Evolutionary conservation across 345 rosid genomes (phyloP), one percentile per base, ranked within the genome.

Genomic region (Erodium maritimum): DNA sequence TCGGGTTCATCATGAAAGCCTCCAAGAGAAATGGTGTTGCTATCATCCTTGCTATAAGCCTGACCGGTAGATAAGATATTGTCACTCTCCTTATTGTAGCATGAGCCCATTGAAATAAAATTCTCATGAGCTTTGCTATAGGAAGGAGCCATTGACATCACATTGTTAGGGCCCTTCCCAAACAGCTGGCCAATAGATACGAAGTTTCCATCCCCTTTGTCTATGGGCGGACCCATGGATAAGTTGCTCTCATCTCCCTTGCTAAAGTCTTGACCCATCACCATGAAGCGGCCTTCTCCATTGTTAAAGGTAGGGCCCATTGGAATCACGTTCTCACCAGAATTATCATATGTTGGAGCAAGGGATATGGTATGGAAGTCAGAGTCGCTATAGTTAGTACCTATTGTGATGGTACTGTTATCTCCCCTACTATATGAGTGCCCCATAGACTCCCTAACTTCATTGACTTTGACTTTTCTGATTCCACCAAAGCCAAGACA

Each of bases 401-500:
- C 58, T 48, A 61, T 56, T 58, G 71, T 37, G 56, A 59, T 55
- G 29, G 53, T 19, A 53, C 52, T 53, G 19, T 57, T 65, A 68
- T 69, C 61, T 52, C 58, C 78, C 50, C 65, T 69, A 55, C 70
- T 25, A 55, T 67, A 75, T 12, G 71, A 58, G 50, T 63, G 60
- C 19, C 62, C 81, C 67, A 63, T 37, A 12, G 74, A 42, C 61
- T 60, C 79, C 54, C 62, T 61, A 20, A 73, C 77, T 53, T 73
- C 72, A 64, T 71, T 77, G 69, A 75, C 73, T 55, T 55, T 65
- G 56, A 71, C 67, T 65, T 71, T 77, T 54, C 70, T 57, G 37
- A 68, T 34, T 64, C 80, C 80, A 22, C 77, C 69, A 64, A 67
- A 67, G 63, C 59, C 59, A 23, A 66, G 33, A 58, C 61, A 21